phyloP scores from a whole-genome alignment of 331 rosid species.

The Arachis monticola region DNA sequence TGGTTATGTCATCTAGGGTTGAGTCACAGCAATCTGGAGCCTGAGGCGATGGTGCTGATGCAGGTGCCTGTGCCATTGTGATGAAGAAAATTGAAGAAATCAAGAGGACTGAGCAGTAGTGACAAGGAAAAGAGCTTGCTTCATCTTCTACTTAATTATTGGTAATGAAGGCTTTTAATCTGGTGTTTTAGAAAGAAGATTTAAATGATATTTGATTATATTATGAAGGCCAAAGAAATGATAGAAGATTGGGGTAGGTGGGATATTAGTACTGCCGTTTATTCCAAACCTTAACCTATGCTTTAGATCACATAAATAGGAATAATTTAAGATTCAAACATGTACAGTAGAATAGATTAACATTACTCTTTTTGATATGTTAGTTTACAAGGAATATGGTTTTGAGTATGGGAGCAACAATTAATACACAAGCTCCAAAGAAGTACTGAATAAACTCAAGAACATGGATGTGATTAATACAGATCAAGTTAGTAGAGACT shows the following conservation, averaged over 20 bases:
- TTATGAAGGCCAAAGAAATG: neutral
- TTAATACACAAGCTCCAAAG: too few relatives aligned
- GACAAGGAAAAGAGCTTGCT: conserved; percentile 16
- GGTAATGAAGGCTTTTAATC: neutral
- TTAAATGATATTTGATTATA: conserved; percentile 11
- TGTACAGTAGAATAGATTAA: too few relatives aligned
- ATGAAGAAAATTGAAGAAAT: conserved; percentile 2
- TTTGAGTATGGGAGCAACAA: too few relatives aligned
- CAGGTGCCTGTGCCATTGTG: conserved; percentile 20
- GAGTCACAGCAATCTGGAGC: conserved; percentile 34
- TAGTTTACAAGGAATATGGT: too few relatives aligned
- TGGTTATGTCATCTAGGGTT: conserved; percentile 38
- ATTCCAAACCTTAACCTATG: too few relatives aligned
- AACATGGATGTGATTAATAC: too few relatives aligned
- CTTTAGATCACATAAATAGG: too few relatives aligned
- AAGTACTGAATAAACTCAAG: too few relatives aligned
- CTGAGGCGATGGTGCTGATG: conserved; percentile 33
- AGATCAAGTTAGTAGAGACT: too few relatives aligned
- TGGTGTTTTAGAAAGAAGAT: conserved; percentile 1
- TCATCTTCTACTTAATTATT: neutral
- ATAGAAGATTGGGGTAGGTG: neutral
- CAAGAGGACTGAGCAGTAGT: conserved; percentile 21
- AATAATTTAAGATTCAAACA: too few relatives aligned
- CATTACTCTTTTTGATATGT: too few relatives aligned
- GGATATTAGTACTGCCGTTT: neutral